Evolutionary conservation across 2,329 filamentous ascomycete genomes (phyloP), one percentile per base, ranked within the genome.

Genomic region (Fusarium verrucosum): DNA sequence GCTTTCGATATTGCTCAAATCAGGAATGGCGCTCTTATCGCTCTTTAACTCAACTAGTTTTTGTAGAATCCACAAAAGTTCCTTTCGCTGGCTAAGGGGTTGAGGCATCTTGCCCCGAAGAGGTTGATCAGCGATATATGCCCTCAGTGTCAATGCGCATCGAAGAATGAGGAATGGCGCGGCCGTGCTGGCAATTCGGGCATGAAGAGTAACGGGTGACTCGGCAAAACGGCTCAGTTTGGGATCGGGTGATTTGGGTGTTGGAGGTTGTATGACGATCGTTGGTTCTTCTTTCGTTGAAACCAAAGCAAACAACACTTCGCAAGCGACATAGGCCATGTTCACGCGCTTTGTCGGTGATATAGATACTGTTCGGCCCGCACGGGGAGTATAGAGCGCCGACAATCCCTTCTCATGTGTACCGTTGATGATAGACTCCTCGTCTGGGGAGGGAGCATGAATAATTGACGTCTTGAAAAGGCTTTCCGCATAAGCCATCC

Each of bases 51-150:
- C 81, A 2, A 91, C 85, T 30, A 97, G 80, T 41, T 86, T 81
- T 44, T 80, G 78, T 17, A 98, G 80, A 22, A 94, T 83, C 71
- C 91, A 90, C 6, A 91, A 74, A 11, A 99, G 79, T 73, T 97
- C 95, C 62, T 86, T 89, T 38, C 92, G 85, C 72, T 97, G 92
- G 10, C 87, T 89, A 7, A 92, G 81, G 1, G 94, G 94, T 74
- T 95, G 92, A 6, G 95, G 95, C 88, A 96, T 95, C 45, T 89
- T 85, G 0, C 95, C 94, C 14, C 95, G 85, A 19, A 99, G 81
- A 1, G 94, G 94, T 73, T 97, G 94, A 75, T 99, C 95, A 5
- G 93, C 91, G 41, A 96, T 89, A 73, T 96, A 98, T 1, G 89
- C 83, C 53, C 92, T 89, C n/a, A 98, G 79, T 0, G 92, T 89